phyloP scores from a whole-genome alignment of 345 rosid species.

The Capsella bursapastoris region DNA sequence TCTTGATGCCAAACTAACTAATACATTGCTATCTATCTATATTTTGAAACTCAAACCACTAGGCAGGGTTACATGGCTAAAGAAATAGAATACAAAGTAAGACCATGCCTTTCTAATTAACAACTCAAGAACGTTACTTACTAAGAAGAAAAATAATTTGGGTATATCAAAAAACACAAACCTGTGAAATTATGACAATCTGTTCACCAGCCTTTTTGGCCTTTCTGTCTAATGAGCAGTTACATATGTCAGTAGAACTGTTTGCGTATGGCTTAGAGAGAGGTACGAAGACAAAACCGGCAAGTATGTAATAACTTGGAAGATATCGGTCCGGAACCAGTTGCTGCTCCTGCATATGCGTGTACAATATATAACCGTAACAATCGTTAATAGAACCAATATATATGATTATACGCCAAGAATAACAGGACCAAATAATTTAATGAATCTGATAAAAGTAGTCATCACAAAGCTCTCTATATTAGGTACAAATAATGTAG shows the following conservation, averaged over 20 bases:
- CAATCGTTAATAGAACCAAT: not conserved
- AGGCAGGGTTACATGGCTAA: not conserved
- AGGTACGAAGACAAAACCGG: conserved; percentile 74
- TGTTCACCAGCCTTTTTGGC: conserved; percentile 51
- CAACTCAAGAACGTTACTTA: not conserved
- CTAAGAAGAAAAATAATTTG: not conserved
- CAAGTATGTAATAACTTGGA: conserved; percentile 69
- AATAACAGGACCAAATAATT: not conserved
- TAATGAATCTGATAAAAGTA: not conserved
- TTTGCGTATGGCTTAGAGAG: conserved; percentile 51
- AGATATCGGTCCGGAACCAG: not conserved
- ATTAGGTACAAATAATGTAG: not conserved
- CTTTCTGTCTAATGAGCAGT: not conserved
- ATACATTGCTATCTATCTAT: not conserved
- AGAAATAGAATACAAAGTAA: not conserved
- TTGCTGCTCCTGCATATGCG: conserved; percentile 55
- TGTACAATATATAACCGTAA: conserved; percentile 4
- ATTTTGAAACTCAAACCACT: not conserved
- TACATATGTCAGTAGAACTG: not conserved
- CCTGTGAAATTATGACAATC: conserved; percentile 78
- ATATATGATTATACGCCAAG: not conserved
- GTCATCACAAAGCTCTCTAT: not conserved
- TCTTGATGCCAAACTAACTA: not conserved
- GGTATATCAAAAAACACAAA: conserved; percentile 13
- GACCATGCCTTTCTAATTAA: too few relatives aligned